Base-by-base conservation (phyloP, 73 alveolate genomes). In the Paramecium sonneborni region DNA sequence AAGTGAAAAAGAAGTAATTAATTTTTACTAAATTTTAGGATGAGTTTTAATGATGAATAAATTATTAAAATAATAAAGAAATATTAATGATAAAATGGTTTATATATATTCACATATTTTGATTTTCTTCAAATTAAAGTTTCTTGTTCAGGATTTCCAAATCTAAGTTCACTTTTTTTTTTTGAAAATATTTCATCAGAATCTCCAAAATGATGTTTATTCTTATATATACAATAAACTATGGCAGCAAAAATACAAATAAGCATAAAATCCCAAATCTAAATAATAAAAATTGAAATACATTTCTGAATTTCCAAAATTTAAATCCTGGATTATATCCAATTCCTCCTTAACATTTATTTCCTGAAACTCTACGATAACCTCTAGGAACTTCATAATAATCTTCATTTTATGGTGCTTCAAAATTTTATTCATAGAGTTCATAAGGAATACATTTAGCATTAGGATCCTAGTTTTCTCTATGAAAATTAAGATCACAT, bases 331-430 rank as follows among this genome's bases (percentile, higher is more conserved):
- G 97, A 30, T 93, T 93, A 23, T 87, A 85, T n/a, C 94, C 96
- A 10, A 96, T 92, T 14, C 99, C 99, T 0, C 98, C 98, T 20
- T 74, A 88, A 86, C 99, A 97, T 38, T 93, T 48, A 79, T 96
- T 93, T 3, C 99, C 99, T 34, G 99, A 97, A 1, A 97, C 92
- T 92, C 79, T 96, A 85, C 99, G 94, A 85, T 97, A 97, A 11
- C 99, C 99, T 85, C 90, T 84, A 24, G 96, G 39, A 18, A 95
- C 92, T 14, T 93, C 88, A 67, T 96, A 96, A 95, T 93, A 55
- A 94, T 96, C 68, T 28, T 70, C 87, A 48, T 56, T 38, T 41
- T 88, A 24, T 10, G 94, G 94, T 24, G 94, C 70, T 12, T 70
- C 84, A 24, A 69, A 26, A 39, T 88, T 85, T 21, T 39, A 62